Base-by-base conservation (phyloP, 768 basidiomycete genomes). In the Termitomyces sp. region DNA sequence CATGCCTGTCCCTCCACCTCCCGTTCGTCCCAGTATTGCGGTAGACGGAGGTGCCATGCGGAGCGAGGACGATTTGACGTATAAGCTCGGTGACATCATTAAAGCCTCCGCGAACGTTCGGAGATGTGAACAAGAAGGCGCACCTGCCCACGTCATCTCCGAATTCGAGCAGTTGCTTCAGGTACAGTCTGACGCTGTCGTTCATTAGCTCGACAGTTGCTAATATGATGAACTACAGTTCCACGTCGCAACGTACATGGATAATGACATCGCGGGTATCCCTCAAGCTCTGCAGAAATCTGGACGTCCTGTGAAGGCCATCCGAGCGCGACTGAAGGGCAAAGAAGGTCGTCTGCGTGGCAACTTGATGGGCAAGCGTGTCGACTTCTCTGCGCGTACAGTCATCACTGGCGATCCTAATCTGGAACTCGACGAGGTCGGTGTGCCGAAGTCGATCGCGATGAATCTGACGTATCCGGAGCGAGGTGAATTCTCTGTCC, bases 351-450 rank as follows among this genome's bases (percentile, higher is more conserved):
- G 97, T 69, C 83, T 99, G 55, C 89, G 97, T 74, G 97, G 97
- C 38, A 99, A 98, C 73, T 72, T 99, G 75, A 98, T 98, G 97
- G 97, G 97, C 52, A 98, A 98, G 76, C 94, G 97, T 75, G 97
- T 99, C 58, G 97, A 98, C 70, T 98, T 98, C 74, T 99, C 97
- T 1, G 97, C 97, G 2, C 92, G 97, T 61, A 99, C 96, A 18
- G 97, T 99, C 68, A 99, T 99, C 71, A 98, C 97, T 15, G 97
- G 97, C 72, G 97, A 98, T 75, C 97, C 97, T 6, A 98, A 98
- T 77, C 71, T 99, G 62, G 91, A 96, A 68, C 76, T 98, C 67
- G 97, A 99, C 65, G 91, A 99, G 70, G 97, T 99, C 62, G 97
- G 97, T 46, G 97, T 99, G 1, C 97, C 97, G 9, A 86, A 79